These are phyloP conservation scores for Pseudogymnoascus sp. DNA, from an alignment of 2,329 filamentous ascomycete genomes.

Conservation along the genomic window DNA sequence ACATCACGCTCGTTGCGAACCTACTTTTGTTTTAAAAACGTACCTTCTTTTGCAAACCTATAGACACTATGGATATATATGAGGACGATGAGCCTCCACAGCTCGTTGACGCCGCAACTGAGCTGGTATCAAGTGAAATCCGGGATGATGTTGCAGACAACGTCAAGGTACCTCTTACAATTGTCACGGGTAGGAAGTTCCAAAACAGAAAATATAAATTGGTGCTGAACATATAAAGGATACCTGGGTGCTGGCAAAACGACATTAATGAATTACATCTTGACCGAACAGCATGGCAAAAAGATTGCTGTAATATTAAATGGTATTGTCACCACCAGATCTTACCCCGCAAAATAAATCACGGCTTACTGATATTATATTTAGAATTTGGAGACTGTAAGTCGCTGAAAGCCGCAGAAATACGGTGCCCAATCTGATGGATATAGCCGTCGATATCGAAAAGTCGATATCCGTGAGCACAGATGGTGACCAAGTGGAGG, in stretches of 20 bases:
- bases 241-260: conserved; percentile 96
- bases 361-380: conserved; percentile 3
- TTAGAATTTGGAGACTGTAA: conserved; percentile 74
- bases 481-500: conserved; percentile 71
- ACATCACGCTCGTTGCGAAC: background rate
- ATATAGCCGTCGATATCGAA: conserved; percentile 74
- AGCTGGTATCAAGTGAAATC: conserved; percentile 27
- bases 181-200: conserved; percentile 59
- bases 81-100: conserved; percentile 58
- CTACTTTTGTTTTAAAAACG: background rate
- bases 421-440: background rate
- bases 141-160: conserved; percentile 40
- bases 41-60: background rate
- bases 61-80: conserved; percentile 48
- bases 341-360: background rate
- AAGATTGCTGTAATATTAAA: conserved; percentile 98
- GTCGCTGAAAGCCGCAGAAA: conserved; percentile 24
- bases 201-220: background rate
- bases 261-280: conserved; percentile 88
- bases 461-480: conserved; percentile 89
- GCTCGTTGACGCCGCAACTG: conserved; percentile 42
- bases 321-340: conserved; percentile 38
- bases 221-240: conserved; percentile 42
- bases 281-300: conserved; percentile 92
- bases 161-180: conserved; percentile 72